phyloP scores from a whole-genome alignment of 805 yeast genomes.

The Monosporozyma unispora region DNA sequence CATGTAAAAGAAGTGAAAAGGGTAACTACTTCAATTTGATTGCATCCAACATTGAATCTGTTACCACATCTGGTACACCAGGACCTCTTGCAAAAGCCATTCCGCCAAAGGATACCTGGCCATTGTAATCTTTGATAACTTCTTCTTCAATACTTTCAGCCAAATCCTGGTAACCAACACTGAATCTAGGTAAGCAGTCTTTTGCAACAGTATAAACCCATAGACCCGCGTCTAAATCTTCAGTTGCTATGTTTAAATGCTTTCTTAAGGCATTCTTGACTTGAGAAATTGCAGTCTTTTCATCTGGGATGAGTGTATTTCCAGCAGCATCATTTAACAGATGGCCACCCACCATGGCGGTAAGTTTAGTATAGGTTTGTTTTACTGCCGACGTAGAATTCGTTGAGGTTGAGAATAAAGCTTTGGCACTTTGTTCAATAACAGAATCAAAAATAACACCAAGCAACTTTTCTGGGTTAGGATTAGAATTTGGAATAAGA shows the following conservation, averaged over 20 bases:
- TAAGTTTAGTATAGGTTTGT: conserved; percentile 51
- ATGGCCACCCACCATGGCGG: conserved; percentile 90
- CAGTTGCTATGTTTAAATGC: conserved; percentile 32
- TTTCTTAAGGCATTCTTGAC: conserved; percentile 34
- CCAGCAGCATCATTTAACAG: conserved; percentile 32
- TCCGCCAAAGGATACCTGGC: conserved; percentile 57
- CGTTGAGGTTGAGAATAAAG: conserved; percentile 7
- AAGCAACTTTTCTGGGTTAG: conserved; percentile 48
- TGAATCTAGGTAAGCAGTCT: conserved; percentile 71
- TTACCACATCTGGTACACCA: conserved; percentile 83
- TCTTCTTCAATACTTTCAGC: conserved; percentile 30
- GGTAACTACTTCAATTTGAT: conserved; percentile 3
- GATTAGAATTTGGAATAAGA: conserved; percentile 52
- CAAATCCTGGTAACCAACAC: conserved; percentile 54
- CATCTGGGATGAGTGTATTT: conserved; percentile 10
- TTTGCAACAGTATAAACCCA: conserved; percentile 37
- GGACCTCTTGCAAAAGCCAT: conserved; percentile 72
- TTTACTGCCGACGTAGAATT: not conserved
- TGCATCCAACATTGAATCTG: conserved; percentile 55
- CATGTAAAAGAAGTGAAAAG: not conserved
- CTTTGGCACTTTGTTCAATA: conserved; percentile 48
- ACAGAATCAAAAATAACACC: conserved; percentile 92
- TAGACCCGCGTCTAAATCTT: conserved; percentile 21
- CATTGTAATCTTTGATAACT: conserved; percentile 31
- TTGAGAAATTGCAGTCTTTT: conserved; percentile 13